These are phyloP conservation scores for Rhodotorula sp. DNA, from an alignment of 1,284 basidiomycete genomes.

Conservation along the genomic window DNA sequence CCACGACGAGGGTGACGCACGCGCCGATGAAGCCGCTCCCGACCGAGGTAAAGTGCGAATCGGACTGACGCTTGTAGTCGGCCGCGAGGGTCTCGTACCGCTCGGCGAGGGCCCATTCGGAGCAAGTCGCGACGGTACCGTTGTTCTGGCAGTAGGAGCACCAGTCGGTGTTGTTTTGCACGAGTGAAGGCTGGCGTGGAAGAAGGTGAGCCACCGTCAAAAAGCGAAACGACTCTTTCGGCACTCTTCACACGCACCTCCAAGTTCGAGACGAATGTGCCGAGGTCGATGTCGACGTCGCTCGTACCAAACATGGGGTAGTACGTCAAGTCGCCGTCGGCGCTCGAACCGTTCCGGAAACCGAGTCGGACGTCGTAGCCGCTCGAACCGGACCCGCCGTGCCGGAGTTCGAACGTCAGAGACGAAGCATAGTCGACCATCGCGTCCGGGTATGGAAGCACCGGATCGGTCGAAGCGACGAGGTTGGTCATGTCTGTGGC, in stretches of 20 bases:
- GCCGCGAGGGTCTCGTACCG: slow-evolving; percentile 12
- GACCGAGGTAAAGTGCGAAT: slow-evolving; percentile 29
- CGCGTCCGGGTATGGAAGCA: slow-evolving; percentile 46
- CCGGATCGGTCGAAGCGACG: slow-evolving; percentile 59
- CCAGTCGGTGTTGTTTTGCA: slow-evolving; percentile 34
- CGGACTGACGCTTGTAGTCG: slow-evolving; percentile 16
- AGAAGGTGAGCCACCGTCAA: neutral
- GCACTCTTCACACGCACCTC: slow-evolving; percentile 49
- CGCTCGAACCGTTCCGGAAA: slow-evolving; percentile 69
- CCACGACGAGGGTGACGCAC: slow-evolving; percentile 28
- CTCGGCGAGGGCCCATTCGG: slow-evolving; percentile 10
- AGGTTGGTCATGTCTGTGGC: slow-evolving; percentile 63
- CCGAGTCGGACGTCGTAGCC: slow-evolving; percentile 36
- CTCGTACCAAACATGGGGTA: slow-evolving; percentile 52
- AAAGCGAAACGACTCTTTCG: neutral
- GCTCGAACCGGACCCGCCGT: slow-evolving; percentile 50
- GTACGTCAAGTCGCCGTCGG: slow-evolving; percentile 37
- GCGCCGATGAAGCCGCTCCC: slow-evolving; percentile 37
- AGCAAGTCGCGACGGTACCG: slow-evolving; percentile 10
- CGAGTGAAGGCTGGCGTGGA: slow-evolving; percentile 8
- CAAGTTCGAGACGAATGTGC: slow-evolving; percentile 72
- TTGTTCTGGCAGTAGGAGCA: slow-evolving; percentile 29
- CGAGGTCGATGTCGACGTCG: slow-evolving; percentile 63
- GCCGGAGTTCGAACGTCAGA: slow-evolving; percentile 72
- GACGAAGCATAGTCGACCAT: slow-evolving; percentile 75